Evolutionary conservation across 2,329 filamentous ascomycete genomes (phyloP), one percentile per base, ranked within the genome.

Genomic region (Aspergillus sp.): DNA sequence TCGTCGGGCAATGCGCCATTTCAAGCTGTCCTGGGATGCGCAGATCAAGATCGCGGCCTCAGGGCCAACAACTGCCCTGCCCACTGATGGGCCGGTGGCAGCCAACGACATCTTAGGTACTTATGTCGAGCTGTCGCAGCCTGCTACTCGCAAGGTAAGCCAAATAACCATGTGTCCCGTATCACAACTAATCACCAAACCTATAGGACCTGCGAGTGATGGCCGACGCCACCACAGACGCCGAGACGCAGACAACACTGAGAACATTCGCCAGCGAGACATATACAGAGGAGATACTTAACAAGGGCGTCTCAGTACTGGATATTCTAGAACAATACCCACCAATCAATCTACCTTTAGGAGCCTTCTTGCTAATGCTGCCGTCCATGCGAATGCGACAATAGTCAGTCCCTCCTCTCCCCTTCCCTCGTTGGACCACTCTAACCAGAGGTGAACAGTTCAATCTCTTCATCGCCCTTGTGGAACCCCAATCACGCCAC

Each of bases 321-420:
- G 88, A 92, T 59, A 78, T 93, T 2, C 80, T 93, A 1, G 86
- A 90, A 66, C 78, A 81, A 11, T 88, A 86, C 67, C 79, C 83
- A 0, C 73, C 78, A 0, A 78, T 89, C 32, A 74, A 82, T 3
- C 72, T 93, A 0, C 81, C 89, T 0, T 81, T 95, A 22, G 81
- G 81, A 3, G 75, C 83, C 17, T 93, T 89, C 76, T 79, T 95
- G 7, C 80, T 81, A 34, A 87, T 91, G 80, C 81, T 92, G 0
- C 88, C 89, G 2, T 87, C 89, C 0, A 90, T 95, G 86, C 85
- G 89, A 26, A 81, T 90, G 39, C 83, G 89, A n/a, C 87, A 90
- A 71, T 92, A 92, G 48, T 50, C 20, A 49, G 47, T 49, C 18
- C 1, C 12, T n/a, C 20, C 20, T 5, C 4, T 20, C 11, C 24